Percentiles rank a stretch among this genome's conserved stretches.
These are phyloP conservation scores for Cetradonia linearis DNA, from an alignment of 495 filamentous ascomycete species.

Conservation along the genomic window DNA sequence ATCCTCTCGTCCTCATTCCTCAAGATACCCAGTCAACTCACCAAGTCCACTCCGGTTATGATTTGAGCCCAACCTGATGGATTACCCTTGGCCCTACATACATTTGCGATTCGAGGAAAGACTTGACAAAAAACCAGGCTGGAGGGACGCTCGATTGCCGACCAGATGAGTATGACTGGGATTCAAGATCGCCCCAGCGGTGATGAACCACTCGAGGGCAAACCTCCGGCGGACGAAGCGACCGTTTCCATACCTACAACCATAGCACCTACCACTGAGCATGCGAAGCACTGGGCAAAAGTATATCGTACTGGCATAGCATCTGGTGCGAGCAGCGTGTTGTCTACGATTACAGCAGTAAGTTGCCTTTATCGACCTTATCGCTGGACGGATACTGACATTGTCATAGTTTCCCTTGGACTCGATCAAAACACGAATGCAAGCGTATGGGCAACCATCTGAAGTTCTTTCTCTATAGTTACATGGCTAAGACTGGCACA, in stretches of 20 bases:
- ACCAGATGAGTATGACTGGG: conserved; percentile 26
- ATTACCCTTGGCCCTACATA: conserved; percentile 46
- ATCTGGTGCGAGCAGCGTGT: conserved; percentile 59
- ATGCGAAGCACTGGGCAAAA: conserved; percentile 55
- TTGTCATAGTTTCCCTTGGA: conserved; percentile 61
- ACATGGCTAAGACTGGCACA: conserved; percentile 8
- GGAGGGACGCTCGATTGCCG: conserved; percentile 35
- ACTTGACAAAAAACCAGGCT: conserved; percentile 31
- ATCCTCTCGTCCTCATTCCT: neutral
- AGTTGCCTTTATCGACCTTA: conserved; percentile 20
- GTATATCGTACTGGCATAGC: conserved; percentile 71
- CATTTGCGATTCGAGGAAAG: conserved; percentile 51
- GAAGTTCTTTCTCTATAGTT: neutral
- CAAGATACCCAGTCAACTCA: neutral
- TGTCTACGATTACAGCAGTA: conserved; percentile 61
- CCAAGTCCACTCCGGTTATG: conserved; percentile 10
- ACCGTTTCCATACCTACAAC: conserved; percentile 12
- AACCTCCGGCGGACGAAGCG: conserved; percentile 25
- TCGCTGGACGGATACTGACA: conserved; percentile 16
- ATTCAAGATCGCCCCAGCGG: conserved; percentile 39
- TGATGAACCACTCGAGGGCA: conserved; percentile 31
- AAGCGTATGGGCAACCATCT: conserved; percentile 39
- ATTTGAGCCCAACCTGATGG: conserved; percentile 44
- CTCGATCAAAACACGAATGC: conserved; percentile 79
- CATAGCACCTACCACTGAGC: conserved; percentile 27